phyloP scores from a whole-genome alignment of 371 early-diverging fungal species.

The Entomophthora muscae region DNA sequence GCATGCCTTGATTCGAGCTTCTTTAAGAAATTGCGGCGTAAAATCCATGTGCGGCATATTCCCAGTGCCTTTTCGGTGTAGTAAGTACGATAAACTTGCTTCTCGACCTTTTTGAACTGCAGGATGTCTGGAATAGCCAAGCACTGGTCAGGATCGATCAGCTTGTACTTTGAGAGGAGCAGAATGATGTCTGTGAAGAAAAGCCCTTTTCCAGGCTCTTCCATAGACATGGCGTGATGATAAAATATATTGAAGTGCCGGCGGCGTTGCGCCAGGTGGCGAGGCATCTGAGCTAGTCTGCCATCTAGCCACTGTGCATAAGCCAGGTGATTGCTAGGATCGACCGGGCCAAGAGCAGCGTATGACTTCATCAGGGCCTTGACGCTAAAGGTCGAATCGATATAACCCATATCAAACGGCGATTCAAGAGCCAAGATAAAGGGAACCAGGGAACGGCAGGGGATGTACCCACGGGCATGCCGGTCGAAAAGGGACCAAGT shows the following conservation, averaged over 20 bases:
- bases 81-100: not conserved
- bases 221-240: slow-evolving; percentile 11
- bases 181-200: not conserved
- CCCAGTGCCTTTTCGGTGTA: slow-evolving; percentile 2
- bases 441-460: slow-evolving; percentile 22
- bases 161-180: not conserved
- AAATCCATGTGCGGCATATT: not conserved
- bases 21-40: slow-evolving; percentile 2
- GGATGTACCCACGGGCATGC: slow-evolving; percentile 30
- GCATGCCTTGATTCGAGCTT: too few species aligned
- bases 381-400: slow-evolving; percentile 20
- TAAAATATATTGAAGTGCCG: slow-evolving; percentile 18
- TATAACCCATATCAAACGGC: slow-evolving; percentile 19
- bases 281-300: slow-evolving; percentile 12
- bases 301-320: slow-evolving; percentile 16
- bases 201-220: too few species aligned
- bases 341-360: too few species aligned
- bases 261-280: slow-evolving; percentile 9
- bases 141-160: slow-evolving; percentile 4
- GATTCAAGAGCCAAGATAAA: slow-evolving; percentile 27
- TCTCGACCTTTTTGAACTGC: not conserved
- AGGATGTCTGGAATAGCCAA: slow-evolving; percentile 1
- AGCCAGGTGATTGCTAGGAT: slow-evolving; percentile 8
- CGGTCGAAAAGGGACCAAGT: slow-evolving; percentile 33
- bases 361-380: slow-evolving; percentile 14